These are phyloP conservation scores for Beverwykella pulmonaria DNA, from an alignment of 495 filamentous ascomycete genomes.

Conservation along the genomic window DNA sequence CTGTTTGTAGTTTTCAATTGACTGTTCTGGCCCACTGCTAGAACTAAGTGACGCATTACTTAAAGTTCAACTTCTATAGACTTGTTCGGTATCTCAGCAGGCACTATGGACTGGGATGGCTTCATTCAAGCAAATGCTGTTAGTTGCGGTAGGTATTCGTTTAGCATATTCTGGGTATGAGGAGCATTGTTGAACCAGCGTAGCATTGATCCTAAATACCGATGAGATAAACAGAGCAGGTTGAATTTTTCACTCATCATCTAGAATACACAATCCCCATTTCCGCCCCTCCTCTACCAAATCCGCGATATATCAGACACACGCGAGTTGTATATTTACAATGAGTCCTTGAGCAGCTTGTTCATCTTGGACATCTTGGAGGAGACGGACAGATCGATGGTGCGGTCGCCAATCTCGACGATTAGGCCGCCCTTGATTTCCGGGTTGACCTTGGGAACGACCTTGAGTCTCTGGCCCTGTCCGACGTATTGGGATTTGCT, in stretches of 20 bases:
- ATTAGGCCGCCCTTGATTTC: slow-evolving; percentile 92
- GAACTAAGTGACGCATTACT: too few relatives aligned
- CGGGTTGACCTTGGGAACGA: slow-evolving; percentile 90
- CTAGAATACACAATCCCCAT: slow-evolving; percentile 32
- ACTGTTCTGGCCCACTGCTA: too few relatives aligned
- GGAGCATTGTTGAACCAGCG: too few relatives aligned
- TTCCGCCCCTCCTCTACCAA: background rate
- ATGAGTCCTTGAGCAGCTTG: slow-evolving; percentile 92
- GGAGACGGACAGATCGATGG: slow-evolving; percentile 95
- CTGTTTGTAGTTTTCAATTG: too few relatives aligned
- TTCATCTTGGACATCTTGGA: slow-evolving; percentile 96
- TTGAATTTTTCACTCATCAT: slow-evolving; percentile 17
- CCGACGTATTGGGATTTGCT: slow-evolving; percentile 86
- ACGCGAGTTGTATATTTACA: slow-evolving; percentile 68
- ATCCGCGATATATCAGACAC: background rate
- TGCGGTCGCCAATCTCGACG: slow-evolving; percentile 96
- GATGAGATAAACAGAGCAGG: slow-evolving; percentile 23
- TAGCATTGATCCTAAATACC: background rate
- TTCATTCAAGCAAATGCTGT: too few relatives aligned
- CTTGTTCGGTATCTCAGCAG: too few relatives aligned
- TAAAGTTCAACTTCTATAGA: too few relatives aligned
- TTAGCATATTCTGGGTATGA: too few relatives aligned
- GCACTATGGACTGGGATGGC: too few relatives aligned
- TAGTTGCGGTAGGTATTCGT: too few relatives aligned
- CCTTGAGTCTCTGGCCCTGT: slow-evolving; percentile 95